phyloP scores from a whole-genome alignment of 495 filamentous ascomycete species.

The Aspergillus ellipticus region DNA sequence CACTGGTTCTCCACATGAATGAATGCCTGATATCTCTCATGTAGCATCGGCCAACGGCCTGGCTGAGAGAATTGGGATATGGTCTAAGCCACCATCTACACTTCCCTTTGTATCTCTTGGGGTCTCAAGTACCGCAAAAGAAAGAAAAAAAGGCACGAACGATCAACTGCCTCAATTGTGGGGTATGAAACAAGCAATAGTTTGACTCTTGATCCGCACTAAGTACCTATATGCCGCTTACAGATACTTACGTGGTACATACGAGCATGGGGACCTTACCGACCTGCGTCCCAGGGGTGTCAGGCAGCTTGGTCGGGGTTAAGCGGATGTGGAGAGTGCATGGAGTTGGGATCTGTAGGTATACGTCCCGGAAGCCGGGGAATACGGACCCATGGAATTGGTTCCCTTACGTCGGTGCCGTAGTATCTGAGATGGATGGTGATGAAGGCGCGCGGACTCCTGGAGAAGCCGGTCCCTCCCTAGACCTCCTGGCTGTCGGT shows the following conservation, averaged over 20 bases:
- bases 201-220: background rate
- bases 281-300: too few species aligned
- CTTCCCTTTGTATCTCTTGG: background rate
- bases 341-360: background rate
- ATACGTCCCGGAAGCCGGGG: background rate
- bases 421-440: background rate
- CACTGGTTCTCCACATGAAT: background rate
- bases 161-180: slow-evolving; percentile 8
- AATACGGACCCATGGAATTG: background rate
- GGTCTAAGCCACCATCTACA: background rate
- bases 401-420: background rate
- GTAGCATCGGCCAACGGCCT: background rate
- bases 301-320: background rate
- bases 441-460: background rate
- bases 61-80: background rate
- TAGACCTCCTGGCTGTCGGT: background rate
- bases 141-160: background rate
- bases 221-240: background rate
- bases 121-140: background rate
- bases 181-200: background rate
- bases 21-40: background rate
- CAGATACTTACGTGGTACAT: background rate
- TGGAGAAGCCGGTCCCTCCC: background rate
- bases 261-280: background rate
- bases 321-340: background rate